Evolutionary conservation across 2,329 filamentous ascomycete species (phyloP).

Genomic region (Penicillium sp.): DNA sequence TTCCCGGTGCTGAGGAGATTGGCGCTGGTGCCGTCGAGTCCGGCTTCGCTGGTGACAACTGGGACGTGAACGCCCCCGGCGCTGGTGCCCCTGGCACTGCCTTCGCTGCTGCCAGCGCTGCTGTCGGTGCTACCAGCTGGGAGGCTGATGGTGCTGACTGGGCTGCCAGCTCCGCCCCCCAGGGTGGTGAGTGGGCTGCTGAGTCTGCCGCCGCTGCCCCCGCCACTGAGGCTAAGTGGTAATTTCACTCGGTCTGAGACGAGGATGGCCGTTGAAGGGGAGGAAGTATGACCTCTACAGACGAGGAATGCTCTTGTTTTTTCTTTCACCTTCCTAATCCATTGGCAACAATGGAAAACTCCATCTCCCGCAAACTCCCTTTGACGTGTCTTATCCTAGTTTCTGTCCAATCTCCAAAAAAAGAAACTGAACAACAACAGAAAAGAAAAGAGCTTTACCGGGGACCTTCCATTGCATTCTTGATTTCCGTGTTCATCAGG

Average conservation of each 20-base stretch:
- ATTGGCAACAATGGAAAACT: constrained; percentile 19
- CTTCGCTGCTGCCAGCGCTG: constrained; percentile 64
- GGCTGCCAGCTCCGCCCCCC: constrained; percentile 45
- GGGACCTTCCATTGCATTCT: constrained; percentile 25
- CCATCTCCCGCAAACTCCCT: constrained; percentile 27
- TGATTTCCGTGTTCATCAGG: constrained; percentile 30
- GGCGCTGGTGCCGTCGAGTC: constrained; percentile 71
- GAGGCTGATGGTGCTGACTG: constrained; percentile 55
- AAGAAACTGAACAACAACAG: constrained; percentile 33
- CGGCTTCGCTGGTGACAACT: constrained; percentile 72
- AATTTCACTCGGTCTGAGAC: constrained; percentile 27
- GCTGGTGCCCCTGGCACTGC: constrained; percentile 60
- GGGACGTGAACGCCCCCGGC: constrained; percentile 67
- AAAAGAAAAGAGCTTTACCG: constrained; percentile 31
- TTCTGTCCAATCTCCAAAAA: constrained; percentile 31
- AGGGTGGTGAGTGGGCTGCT: constrained; percentile 42
- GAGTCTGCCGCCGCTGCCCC: constrained; percentile 28
- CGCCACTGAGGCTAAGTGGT: constrained; percentile 37
- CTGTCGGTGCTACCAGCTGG: constrained; percentile 56
- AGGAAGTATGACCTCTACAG: constrained; percentile 21
- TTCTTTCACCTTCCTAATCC: constrained; percentile 19
- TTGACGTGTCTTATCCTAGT: constrained; percentile 40
- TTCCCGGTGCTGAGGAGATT: constrained; percentile 76
- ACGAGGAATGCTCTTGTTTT: constrained; percentile 24
- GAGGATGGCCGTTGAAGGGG: constrained; percentile 30